A percentile compares a stretch with the other conserved stretches of the same genome.
These are phyloP conservation scores for Candida nitratophila DNA, from an alignment of 805 yeast genomes.

Conservation along the genomic window DNA sequence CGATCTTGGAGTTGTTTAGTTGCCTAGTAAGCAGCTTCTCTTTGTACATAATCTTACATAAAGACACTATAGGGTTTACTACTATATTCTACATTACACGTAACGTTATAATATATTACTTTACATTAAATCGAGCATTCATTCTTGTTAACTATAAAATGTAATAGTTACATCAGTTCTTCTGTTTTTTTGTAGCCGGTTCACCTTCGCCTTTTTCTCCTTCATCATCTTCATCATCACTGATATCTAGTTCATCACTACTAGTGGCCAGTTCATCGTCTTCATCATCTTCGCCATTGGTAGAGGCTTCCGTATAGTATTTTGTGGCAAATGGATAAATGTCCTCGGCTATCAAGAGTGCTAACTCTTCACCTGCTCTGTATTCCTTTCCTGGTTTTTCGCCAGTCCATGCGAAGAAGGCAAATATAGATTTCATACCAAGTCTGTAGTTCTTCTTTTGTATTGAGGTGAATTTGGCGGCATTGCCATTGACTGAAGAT, in stretches of 20 bases:
- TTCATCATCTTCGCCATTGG: conserved; percentile 50
- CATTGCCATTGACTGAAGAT: conserved; percentile 20
- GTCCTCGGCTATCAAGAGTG: conserved; percentile 68
- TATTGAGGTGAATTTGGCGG: conserved; percentile 32
- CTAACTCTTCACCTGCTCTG: conserved; percentile 72
- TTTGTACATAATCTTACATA: too few relatives aligned
- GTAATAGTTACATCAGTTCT: background rate
- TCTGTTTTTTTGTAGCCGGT: conserved; percentile 4
- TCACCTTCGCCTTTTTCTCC: conserved; percentile 20
- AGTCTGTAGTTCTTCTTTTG: conserved; percentile 56
- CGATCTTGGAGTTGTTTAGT: conserved; percentile 4
- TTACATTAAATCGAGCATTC: background rate
- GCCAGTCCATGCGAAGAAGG: conserved; percentile 86
- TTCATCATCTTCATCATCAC: conserved; percentile 42
- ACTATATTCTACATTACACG: too few relatives aligned
- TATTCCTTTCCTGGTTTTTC: conserved; percentile 69
- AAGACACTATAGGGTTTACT: too few relatives aligned
- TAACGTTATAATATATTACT: background rate
- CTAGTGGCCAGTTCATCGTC: conserved; percentile 33
- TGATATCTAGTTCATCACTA: conserved; percentile 45
- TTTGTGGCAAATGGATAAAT: conserved; percentile 80
- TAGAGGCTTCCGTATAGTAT: conserved; percentile 70
- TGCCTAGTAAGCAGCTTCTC: too few relatives aligned
- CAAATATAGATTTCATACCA: conserved; percentile 80
- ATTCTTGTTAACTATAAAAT: too few relatives aligned